Conservation (phyloP, 2,329 filamentous ascomycete genomes). For the Apiospora pterosperma region DNA sequence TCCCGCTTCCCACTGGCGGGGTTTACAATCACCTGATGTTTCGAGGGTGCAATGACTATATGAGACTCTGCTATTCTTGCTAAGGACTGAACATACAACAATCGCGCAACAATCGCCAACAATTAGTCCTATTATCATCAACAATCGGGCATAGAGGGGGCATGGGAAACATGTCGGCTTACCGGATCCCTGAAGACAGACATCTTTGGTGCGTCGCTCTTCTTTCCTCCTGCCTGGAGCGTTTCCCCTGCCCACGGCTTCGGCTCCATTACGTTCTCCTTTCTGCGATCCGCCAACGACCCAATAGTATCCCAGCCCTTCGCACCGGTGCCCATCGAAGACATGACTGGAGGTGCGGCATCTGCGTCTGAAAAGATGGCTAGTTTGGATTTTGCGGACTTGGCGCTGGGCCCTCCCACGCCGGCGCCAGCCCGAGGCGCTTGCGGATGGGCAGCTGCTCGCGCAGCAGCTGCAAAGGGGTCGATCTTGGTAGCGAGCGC, state of each 20-base stretch:
- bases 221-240: constrained; percentile 81
- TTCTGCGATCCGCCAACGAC: constrained; percentile 81
- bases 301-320: constrained; percentile 93
- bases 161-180: constrained; percentile 46
- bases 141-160: constrained; percentile 57
- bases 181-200: constrained; percentile 94
- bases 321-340: constrained; percentile 47
- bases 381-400: constrained; percentile 75
- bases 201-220: constrained; percentile 75
- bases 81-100: constrained; percentile 51
- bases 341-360: constrained; percentile 54
- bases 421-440: constrained; percentile 50
- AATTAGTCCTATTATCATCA: constrained; percentile 98
- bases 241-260: constrained; percentile 93
- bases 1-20: constrained; percentile 79
- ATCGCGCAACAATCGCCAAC: constrained; percentile 35
- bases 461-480: constrained; percentile 63
- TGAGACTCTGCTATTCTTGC: constrained; percentile 58
- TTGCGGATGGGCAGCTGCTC: constrained; percentile 60
- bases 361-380: constrained; percentile 84
- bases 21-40: constrained; percentile 79
- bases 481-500: constrained; percentile 84
- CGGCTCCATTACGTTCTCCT: constrained; percentile 85
- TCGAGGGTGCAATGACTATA: constrained; percentile 65
- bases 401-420: constrained; percentile 50